Percentiles rank a stretch among this genome's conserved stretches.
Evolutionary conservation across 106 monocot species (phyloP).

Genomic region (Vanilla planifolia): DNA sequence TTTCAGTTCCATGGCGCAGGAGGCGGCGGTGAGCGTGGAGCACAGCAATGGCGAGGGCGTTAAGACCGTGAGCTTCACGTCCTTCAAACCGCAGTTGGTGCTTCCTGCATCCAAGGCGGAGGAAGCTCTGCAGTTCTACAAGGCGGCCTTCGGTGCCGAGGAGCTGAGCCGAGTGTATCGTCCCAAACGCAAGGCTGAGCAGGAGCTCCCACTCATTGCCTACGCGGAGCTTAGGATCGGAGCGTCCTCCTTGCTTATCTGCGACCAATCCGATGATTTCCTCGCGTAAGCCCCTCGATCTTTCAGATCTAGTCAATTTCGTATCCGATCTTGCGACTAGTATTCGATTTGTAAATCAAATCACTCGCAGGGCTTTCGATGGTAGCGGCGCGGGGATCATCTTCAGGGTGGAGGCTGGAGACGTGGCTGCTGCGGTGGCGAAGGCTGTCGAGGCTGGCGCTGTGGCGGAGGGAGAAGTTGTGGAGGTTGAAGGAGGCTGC

Average conservation of each 20-base stretch:
- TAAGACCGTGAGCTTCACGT: slow-evolving; percentile 7
- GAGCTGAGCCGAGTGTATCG: slow-evolving; percentile 28
- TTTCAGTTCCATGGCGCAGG: neutral
- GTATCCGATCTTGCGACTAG: no score
- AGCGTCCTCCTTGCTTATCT: slow-evolving; percentile 26
- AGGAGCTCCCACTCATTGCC: slow-evolving; percentile 30
- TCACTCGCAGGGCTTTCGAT: neutral
- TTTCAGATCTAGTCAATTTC: neutral
- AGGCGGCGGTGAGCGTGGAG: neutral
- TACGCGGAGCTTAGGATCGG: slow-evolving; percentile 48
- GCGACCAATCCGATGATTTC: slow-evolving; percentile 30
- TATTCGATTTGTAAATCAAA: no score
- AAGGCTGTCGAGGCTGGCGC: slow-evolving; percentile 45
- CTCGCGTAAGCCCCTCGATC: neutral
- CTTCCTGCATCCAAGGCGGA: slow-evolving; percentile 38
- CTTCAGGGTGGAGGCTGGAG: slow-evolving; percentile 23
- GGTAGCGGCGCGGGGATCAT: neutral
- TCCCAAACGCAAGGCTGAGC: slow-evolving; percentile 49
- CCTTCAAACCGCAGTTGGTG: slow-evolving; percentile 32
- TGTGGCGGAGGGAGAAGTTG: slow-evolving; percentile 16
- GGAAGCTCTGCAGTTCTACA: slow-evolving; percentile 42
- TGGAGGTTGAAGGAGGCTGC: slow-evolving; percentile 10
- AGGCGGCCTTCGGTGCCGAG: slow-evolving; percentile 36
- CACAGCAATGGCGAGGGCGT: slow-evolving; percentile 21
- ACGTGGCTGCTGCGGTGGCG: slow-evolving; percentile 24